A percentile compares a stretch with the other conserved stretches of the same genome.
Conservation (phyloP, 2,329 filamentous ascomycete genomes). For the Colletotrichum sp. region DNA sequence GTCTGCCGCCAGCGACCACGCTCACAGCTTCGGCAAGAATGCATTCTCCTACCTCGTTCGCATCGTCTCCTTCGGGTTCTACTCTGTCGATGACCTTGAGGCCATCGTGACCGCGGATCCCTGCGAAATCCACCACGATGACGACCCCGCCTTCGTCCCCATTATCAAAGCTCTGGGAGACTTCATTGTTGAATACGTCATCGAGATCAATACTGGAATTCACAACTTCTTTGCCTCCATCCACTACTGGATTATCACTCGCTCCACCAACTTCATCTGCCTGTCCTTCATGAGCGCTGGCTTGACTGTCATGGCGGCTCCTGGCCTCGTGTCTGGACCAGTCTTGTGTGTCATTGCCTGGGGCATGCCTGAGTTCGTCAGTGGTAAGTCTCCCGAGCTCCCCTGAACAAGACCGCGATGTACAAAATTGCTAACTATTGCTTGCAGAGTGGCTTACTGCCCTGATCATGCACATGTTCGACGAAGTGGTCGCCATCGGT, state of each 20-base stretch:
- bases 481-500: not conserved
- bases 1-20: not conserved
- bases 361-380: not conserved
- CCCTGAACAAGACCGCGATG: not conserved
- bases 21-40: not conserved
- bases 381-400: not conserved
- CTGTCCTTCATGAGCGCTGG: not conserved
- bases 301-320: not conserved
- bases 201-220: not conserved
- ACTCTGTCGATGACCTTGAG: not conserved
- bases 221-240: accelerated
- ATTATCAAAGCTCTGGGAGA: not conserved
- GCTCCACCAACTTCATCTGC: accelerated
- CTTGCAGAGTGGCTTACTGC: not conserved
- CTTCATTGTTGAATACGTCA: not conserved
- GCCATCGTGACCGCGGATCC: not conserved
- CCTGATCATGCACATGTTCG: not conserved
- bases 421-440: not conserved
- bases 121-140: accelerated
- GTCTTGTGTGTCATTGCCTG: not conserved
- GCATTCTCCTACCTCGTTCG: not conserved
- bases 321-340: not conserved
- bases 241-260: not conserved
- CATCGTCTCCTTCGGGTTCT: accelerated
- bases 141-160: not conserved